A percentile compares a stretch with the other conserved stretches of the same genome.
Evolutionary conservation across 208 protist species (phyloP).

Genomic region (Phytomonas francai): DNA sequence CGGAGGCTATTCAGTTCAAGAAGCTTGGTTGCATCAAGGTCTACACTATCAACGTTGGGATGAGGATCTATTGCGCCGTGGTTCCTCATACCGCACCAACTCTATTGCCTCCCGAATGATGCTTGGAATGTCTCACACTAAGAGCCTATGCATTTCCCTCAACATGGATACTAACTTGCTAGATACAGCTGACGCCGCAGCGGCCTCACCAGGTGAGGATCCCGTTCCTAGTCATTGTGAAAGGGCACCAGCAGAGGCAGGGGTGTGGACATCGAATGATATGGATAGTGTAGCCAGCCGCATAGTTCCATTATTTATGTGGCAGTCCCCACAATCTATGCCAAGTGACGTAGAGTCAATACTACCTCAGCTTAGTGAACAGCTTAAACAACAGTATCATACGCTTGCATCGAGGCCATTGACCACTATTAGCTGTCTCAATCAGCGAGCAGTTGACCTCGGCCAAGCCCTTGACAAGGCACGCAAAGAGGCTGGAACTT

Average conservation of each 20-base stretch:
- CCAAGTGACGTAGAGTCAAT: conserved; percentile 42
- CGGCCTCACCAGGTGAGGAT: conserved; percentile 13
- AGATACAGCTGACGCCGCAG: conserved; percentile 26
- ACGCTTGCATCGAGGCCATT: conserved; percentile 57
- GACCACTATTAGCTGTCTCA: conserved; percentile 36
- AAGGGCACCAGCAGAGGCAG: background rate
- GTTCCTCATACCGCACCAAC: conserved; percentile 46
- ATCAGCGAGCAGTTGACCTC: conserved; percentile 46
- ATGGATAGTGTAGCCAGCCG: conserved; percentile 4
- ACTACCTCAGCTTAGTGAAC: conserved; percentile 43
- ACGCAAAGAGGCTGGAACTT: conserved; percentile 48
- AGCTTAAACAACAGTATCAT: conserved; percentile 66
- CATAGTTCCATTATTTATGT: conserved; percentile 44
- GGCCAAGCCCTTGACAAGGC: conserved; percentile 47
- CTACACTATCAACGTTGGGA: conserved; percentile 53
- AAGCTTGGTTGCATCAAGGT: conserved; percentile 47
- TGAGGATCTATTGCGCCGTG: conserved; percentile 38
- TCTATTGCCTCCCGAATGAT: conserved; percentile 45
- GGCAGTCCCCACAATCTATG: conserved; percentile 64
- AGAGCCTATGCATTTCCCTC: conserved; percentile 49
- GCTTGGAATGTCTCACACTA: conserved; percentile 47
- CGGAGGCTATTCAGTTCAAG: conserved; percentile 15
- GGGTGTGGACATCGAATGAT: background rate
- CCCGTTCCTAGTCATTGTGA: conserved; percentile 16
- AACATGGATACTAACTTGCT: conserved; percentile 57